Base-by-base conservation (phyloP, 139 green algal genomes). In the Spirogloea muscicola region DNA sequence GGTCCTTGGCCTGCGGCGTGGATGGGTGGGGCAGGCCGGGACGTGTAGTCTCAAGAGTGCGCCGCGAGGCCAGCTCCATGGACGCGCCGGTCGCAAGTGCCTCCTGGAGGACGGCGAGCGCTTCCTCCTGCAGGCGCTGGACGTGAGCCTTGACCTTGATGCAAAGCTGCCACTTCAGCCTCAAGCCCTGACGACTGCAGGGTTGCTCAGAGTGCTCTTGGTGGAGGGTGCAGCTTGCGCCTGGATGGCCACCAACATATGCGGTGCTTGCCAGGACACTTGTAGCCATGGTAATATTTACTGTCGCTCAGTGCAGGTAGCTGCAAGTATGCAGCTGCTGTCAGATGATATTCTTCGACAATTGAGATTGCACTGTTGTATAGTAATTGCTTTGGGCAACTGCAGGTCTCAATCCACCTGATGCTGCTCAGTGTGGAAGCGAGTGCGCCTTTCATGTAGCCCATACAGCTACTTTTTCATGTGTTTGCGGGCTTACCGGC, bases 71-170 rank as follows among this genome's bases (percentile, higher is more conserved):
- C 62, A 71, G 62, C 62, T 71, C 29, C 38, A 37, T 1, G 62
- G 62, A 10, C 62, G 62, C 7, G 62, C 62, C 7, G 62, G 62
- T 18, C 48, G 62, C n/a, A 71, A 71, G 16, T 71, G 62, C 43
- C 10, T 71, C 38, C 62, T 71, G 62, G 62, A 71, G 33, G 62
- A 71, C 44, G 42, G 29, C 1, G 62, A 71, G 43, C 41, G 62
- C 18, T 71, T 71, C n/a, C 43, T 71, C n/a, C n/a, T 33, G 1
- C 62, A 39, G 2, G 62, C 62, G 38, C 60, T 71, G 18, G 62
- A 71, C 38, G 62, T 71, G 18, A 25, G 61, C 5, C 1, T 3
- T 34, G 39, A 33, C 18, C 31, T 10, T 34, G 9, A 1, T n/a
- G 27, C 25, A 25, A 31, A 6, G 31, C 29, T 43, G 5, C 57